phyloP scores from a whole-genome alignment of 192 early-diverging fungal genomes.

The Phycomyces nitens region DNA sequence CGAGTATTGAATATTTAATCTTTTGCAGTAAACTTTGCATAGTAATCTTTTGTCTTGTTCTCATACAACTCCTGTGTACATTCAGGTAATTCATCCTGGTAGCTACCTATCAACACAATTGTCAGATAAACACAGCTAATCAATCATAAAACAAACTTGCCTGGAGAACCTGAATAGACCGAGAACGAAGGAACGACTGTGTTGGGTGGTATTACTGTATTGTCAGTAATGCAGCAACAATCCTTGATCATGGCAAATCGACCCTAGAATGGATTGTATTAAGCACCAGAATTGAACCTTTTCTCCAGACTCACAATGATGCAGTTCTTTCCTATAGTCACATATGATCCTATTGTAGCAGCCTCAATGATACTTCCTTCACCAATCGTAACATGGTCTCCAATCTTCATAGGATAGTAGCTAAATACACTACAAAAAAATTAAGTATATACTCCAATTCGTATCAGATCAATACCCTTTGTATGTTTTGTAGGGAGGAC shows the following conservation, averaged over 20 bases:
- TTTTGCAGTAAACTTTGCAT: slow-evolving; percentile 67
- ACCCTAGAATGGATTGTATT: slow-evolving; percentile 42
- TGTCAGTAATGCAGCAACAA: slow-evolving; percentile 84
- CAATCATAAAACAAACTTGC: slow-evolving; percentile 28
- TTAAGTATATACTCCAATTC: neutral
- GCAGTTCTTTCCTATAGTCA: slow-evolving; percentile 90
- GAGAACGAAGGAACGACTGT: slow-evolving; percentile 90
- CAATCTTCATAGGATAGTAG: slow-evolving; percentile 97
- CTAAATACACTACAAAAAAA: slow-evolving; percentile 70
- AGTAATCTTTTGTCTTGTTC: slow-evolving; percentile 67
- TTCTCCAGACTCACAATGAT: slow-evolving; percentile 72
- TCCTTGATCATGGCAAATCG: slow-evolving; percentile 97
- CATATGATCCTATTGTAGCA: slow-evolving; percentile 86
- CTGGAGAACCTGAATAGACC: slow-evolving; percentile 83
- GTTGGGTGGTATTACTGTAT: slow-evolving; percentile 87
- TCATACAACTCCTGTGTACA: slow-evolving; percentile 82
- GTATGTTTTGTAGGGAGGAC: slow-evolving; percentile 94
- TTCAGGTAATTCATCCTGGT: slow-evolving; percentile 85
- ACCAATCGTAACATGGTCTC: slow-evolving; percentile 88
- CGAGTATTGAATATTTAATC: slow-evolving; percentile 7
- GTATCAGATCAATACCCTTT: slow-evolving; percentile 64
- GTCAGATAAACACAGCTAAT: neutral
- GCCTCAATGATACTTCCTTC: slow-evolving; percentile 88
- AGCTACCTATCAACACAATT: slow-evolving; percentile 33
- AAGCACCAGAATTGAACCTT: neutral